Base-by-base conservation (phyloP, 371 early-diverging fungal genomes). In the Mortierella sp. region DNA sequence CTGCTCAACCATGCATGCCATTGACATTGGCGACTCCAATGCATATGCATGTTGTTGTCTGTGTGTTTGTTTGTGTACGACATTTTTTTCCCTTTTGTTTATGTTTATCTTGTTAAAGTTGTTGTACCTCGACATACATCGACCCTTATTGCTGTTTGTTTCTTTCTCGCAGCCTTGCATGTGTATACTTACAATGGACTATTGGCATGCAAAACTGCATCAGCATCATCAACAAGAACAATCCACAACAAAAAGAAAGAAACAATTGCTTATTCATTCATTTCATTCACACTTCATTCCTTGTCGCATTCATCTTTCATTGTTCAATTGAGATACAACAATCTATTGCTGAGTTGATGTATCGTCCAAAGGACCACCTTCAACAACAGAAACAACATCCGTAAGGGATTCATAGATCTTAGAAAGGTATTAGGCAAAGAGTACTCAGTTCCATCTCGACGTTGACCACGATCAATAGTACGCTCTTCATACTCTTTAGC, bases 1-100 rank as follows among this genome's bases (percentile, higher is more conserved):
- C 68, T 42, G 21, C n/a, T 63, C 65, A 21, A 10, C 68, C 68
- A 68, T 68, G 68, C 68, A 42, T 68, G 24, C 24, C 44, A 38
- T 42, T 68, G 26, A 54, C 73, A 73, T 74, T 57, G 74, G 38
- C 9, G 19, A 16, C 31, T 16, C 34, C 63, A 63, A 68, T 68
- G 68, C 68, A 68, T 68, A 68, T 68, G 68, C 68, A 68, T 68
- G 68, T 68, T 68, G 24, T 21, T 24, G 44, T 24, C 42, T 38
- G 38, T 50, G 50, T 50, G 50, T 50, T 14, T 50, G 50, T 47
- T 2, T 63, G 34, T 34, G 65, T 34, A 31, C 63, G 31, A 60
- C 26, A n/a, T 57, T 57, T 26, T 24, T n/a, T 55, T 57, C 26
- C 28, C 26, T 13, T 57, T 63, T 60, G 60, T 60, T 60, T 60